These are phyloP conservation scores for Sphaerulina musiva DNA, from an alignment of 2,329 filamentous ascomycete species.

Conservation along the genomic window DNA sequence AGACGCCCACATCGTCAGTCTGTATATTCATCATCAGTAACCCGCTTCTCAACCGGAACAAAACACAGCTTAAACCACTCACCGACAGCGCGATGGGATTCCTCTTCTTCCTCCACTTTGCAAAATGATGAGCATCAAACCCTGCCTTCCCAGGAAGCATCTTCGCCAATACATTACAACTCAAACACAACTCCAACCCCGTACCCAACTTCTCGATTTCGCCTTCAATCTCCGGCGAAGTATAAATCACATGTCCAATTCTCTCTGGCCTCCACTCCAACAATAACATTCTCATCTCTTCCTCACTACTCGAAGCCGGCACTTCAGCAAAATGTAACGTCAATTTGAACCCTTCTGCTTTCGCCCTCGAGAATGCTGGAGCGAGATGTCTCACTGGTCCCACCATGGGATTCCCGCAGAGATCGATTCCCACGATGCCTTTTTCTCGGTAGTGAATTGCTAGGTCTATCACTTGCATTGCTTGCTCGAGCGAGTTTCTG, in stretches of 20 bases:
- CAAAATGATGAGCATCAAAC: conserved; percentile 67
- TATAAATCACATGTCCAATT: conserved; percentile 73
- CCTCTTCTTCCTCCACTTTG: conserved; percentile 57
- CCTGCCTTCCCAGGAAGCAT: conserved; percentile 56
- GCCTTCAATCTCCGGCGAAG: conserved; percentile 53
- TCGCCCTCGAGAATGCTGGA: conserved; percentile 54
- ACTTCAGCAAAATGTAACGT: conserved; percentile 77
- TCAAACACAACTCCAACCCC: conserved; percentile 70
- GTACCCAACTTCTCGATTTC: conserved; percentile 51
- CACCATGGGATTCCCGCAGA: conserved; percentile 67
- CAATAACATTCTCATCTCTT: conserved; percentile 60
- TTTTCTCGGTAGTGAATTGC: conserved; percentile 49
- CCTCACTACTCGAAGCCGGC: conserved; percentile 48
- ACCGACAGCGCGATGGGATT: conserved; percentile 63
- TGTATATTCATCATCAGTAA: conserved; percentile 32
- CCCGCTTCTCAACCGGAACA: background rate
- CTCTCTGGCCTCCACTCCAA: conserved; percentile 61
- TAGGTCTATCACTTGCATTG: conserved; percentile 57
- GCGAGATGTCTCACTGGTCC: conserved; percentile 57
- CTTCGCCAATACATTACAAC: conserved; percentile 71
- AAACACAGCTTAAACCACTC: conserved; percentile 36
- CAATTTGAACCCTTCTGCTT: conserved; percentile 50
- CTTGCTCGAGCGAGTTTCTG: conserved; percentile 52
- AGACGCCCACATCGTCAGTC: conserved; percentile 81
- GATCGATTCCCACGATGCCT: conserved; percentile 63